Conservation (phyloP, 2,329 filamentous ascomycete species). For the Davidsoniella virescens region DNA sequence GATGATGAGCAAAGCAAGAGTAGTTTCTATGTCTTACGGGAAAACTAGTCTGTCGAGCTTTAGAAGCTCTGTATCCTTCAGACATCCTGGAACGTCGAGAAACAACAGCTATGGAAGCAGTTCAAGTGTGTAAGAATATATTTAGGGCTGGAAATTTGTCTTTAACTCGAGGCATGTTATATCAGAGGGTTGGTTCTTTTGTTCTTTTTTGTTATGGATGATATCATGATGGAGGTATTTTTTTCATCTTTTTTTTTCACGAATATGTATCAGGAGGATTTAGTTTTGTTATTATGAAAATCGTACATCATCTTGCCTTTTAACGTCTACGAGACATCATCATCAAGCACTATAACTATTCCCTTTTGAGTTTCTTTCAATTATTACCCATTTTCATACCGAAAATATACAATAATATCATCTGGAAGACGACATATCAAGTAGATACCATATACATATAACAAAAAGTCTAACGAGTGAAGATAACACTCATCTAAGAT, state of each 20-base stretch:
- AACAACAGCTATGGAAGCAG: not conserved
- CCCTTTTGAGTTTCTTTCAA: not conserved
- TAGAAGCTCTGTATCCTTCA: slow-evolving; percentile 1
- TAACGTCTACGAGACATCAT: not conserved
- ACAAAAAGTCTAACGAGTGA: too few species aligned
- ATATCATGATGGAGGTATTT: slow-evolving; percentile 1
- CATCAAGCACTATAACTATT: not conserved
- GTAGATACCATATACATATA: too few species aligned
- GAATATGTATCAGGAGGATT: too few species aligned
- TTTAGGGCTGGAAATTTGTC: not conserved
- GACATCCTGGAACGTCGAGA: not conserved
- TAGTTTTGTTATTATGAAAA: not conserved
- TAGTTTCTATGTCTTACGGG: slow-evolving; percentile 6
- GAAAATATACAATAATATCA: not conserved
- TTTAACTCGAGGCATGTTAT: not conserved
- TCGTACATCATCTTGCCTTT: not conserved
- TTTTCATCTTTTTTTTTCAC: not conserved
- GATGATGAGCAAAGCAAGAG: not conserved
- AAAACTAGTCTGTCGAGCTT: not conserved
- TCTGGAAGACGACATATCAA: too few species aligned
- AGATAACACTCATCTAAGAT: too few species aligned
- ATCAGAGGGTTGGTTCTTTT: not conserved
- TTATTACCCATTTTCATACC: not conserved
- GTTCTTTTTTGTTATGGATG: not conserved
- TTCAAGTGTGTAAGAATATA: too few species aligned